Percentiles rank a stretch among this genome's conserved stretches.
These are phyloP conservation scores for Torrubiellomyces zombiae DNA, from an alignment of 2,329 filamentous ascomycete genomes.

Conservation along the genomic window DNA sequence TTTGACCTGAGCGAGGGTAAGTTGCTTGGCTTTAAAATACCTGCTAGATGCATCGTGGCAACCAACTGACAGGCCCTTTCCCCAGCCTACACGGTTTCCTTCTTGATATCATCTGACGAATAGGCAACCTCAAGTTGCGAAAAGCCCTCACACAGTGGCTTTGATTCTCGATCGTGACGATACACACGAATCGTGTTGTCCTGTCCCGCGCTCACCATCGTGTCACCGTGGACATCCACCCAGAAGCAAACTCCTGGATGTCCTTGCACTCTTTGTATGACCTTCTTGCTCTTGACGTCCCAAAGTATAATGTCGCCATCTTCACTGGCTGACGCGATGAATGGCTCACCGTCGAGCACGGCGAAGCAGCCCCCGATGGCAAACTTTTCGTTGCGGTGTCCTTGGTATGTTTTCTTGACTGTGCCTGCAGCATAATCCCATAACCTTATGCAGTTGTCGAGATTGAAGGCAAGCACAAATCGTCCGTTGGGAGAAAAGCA, in stretches of 20 bases:
- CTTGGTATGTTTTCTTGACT: conserved; percentile 94
- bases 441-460: conserved; percentile 76
- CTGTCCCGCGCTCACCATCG: conserved; percentile 40
- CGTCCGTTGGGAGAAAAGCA: conserved; percentile 90
- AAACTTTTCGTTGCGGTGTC: conserved; percentile 70
- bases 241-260: conserved; percentile 46
- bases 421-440: conserved; percentile 91
- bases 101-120: no score
- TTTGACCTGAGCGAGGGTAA: no score
- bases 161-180: conserved; percentile 18
- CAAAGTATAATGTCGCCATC: conserved; percentile 74
- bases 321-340: conserved; percentile 73
- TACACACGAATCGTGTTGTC: conserved; percentile 37
- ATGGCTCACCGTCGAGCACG: conserved; percentile 29
- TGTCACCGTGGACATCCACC: conserved; percentile 41
- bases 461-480: conserved; percentile 78
- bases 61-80: no score
- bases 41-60: no score
- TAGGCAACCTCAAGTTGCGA: neutral
- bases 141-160: conserved; percentile 4
- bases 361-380: conserved; percentile 79
- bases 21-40: no score
- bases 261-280: conserved; percentile 49
- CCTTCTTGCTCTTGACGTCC: conserved; percentile 75
- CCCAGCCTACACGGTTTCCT: no score